Base-by-base conservation (phyloP, 1,284 basidiomycete species). In the Marasmius sp. region DNA sequence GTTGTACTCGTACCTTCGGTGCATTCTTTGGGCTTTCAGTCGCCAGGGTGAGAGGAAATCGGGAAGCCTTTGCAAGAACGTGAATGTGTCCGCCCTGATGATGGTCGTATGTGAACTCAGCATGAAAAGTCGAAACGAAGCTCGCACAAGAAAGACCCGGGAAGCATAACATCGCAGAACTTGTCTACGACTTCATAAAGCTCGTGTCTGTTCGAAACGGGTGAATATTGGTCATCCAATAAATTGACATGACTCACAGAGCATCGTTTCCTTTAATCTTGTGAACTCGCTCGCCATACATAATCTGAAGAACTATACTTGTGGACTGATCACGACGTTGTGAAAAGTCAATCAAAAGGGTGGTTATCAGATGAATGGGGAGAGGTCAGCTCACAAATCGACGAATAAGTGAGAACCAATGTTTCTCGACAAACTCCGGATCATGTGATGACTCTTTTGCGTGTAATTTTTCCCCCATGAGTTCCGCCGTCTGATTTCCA, bases 21-120 rank as follows among this genome's bases (percentile, higher is more conserved):
- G 72, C 66, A 71, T 69, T 53, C 66, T 69, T 16, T 65, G 64
- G 22, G 64, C 72, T 27, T 67, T 64, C 16, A 65, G 60, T 6
- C 72, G 61, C 72, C 72, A 73, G 37, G 64, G 66, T 0, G 72
- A 69, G 5, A 72, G 66, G 39, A 62, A 61, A 57, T 72, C 71
- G 11, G 72, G 70, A 14, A 72, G 65, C 47, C 61, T 63, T 11
- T 71, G 70, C n/a, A 74, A 61, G 45, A 72, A 64, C 16, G 71
- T 69, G 61, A 72, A 72, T 11, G 65, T 66, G 61, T 74, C 72
- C n/a, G 68, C 71, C n/a, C 72, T 73, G 41, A 22, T 36, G 48
- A 10, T 41, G 16, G 49, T 52, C 38, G 50, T 27, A 37, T 4
- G 36, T 27, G 12, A 34, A 27, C 27, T 27, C 12, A 38, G 10